Evolutionary conservation across 2,329 filamentous ascomycete species (phyloP), one percentile per base, ranked within the genome.

Genomic region (Aspergillus fructus): DNA sequence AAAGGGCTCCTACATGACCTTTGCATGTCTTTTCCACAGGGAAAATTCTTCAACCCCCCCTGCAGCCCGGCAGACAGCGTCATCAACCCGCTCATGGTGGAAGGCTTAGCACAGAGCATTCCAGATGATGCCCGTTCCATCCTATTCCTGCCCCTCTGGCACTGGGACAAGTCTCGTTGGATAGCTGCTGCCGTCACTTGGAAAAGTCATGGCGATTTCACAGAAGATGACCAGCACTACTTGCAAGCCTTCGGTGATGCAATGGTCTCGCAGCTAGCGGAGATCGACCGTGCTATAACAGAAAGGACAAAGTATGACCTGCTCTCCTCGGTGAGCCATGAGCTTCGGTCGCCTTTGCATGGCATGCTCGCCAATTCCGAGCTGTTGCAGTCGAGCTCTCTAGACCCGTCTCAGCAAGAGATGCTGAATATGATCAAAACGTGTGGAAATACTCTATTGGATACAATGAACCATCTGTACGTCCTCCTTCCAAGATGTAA

Each of bases 221-320:
- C 58, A 1, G 43, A 54, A 2, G 63, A 70, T 19, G 73, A 75
- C 30, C 61, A 76, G 21, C 59, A 66, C 30, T 76, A 74, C 41
- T 60, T 76, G 49, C 72, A 67, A 43, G 65, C 68, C 0, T 76
- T 75, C 48, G 68, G 68, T 3, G 69, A 73, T 50, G 64, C 69
- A 0, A 66, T 76, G 3, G 67, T 74, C 7, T 70, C 72, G 1
- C 71, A 74, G 42, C 67, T 74, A 15, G 67, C 69, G 12, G 67
- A 72, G 11, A 60, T 72, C 12, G 66, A 74, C n/a, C 71, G 70
- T 58, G 65, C 53, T 3, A 62, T 68, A 2, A 68, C 66, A 1
- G 78, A 82, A 39, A 75, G 75, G 51, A 76, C 79, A 9, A 84
- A 84, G 58, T 76, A 76, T 0, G 80, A 82, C 12, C 81, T 84